Conservation (phyloP, 768 basidiomycete species). For the Lactarius quietus region DNA sequence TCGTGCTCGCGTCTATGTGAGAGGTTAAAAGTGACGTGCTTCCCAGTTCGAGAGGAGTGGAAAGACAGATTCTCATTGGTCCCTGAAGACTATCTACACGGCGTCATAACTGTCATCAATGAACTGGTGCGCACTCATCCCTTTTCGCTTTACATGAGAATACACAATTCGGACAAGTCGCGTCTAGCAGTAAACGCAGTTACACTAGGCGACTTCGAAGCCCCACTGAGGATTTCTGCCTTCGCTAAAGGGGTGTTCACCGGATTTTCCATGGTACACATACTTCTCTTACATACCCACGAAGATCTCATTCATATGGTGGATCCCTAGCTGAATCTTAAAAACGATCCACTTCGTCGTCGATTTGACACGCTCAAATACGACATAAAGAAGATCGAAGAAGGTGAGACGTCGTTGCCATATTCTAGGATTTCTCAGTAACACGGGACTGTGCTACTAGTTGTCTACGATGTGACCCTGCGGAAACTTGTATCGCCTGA, state of each 20-base stretch:
- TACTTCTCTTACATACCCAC: neutral
- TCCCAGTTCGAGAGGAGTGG: slow-evolving; percentile 50
- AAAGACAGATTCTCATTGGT: slow-evolving; percentile 58
- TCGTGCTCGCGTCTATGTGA: neutral
- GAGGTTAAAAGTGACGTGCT: neutral
- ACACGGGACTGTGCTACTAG: slow-evolving; percentile 36
- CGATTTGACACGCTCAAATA: slow-evolving; percentile 82
- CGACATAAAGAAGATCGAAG: slow-evolving; percentile 85
- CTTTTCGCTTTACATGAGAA: neutral
- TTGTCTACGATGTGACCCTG: slow-evolving; percentile 82
- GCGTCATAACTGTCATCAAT: slow-evolving; percentile 72
- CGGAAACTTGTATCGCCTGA: slow-evolving; percentile 51
- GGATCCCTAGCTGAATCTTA: slow-evolving; percentile 62
- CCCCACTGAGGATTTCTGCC: slow-evolving; percentile 69
- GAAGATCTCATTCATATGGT: neutral
- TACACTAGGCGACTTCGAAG: slow-evolving; percentile 77
- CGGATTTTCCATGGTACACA: slow-evolving; percentile 76
- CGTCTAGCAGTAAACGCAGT: slow-evolving; percentile 77
- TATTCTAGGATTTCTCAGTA: neutral
- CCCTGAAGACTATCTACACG: slow-evolving; percentile 80
- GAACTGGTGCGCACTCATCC: slow-evolving; percentile 55
- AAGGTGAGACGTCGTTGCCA: slow-evolving; percentile 47
- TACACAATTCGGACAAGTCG: slow-evolving; percentile 45
- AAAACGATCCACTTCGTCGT: slow-evolving; percentile 71
- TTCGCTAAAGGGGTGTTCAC: slow-evolving; percentile 80